Evolutionary conservation across 2,329 filamentous ascomycete species (phyloP), one percentile per base, ranked within the genome.

Genomic region (Aureobasidium musti): DNA sequence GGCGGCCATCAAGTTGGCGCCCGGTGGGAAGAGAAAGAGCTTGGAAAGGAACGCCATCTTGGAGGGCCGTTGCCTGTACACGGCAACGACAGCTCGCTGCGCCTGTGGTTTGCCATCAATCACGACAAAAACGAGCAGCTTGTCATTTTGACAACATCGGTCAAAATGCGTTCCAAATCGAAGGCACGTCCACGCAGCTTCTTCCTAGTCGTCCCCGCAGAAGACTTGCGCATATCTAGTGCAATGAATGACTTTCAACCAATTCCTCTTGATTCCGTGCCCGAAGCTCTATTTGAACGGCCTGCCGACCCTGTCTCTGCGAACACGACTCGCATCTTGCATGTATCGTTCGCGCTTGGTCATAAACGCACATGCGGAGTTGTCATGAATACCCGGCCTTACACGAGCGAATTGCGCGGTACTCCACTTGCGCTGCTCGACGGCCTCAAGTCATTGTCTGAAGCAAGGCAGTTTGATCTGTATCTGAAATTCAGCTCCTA

Each of bases 1-100:
- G 47, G 45, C 10, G 60, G 60, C 7, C 45, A 63, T 17, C 60
- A 53, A 19, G 60, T 63, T 11, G 60, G 60, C 45, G 60, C 60
- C 14, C 17, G n/a, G 17, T 63, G 60, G 60, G 7, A 41, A 4
- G 21, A 43, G 19, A 30, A 43, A 53, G 57, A 50, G 57, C 43
- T 35, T 37, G 30, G 17, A 39, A 45, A 1, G 1, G 13, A 17
- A 11, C 60, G 47, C 19, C 21, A 28, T n/a, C 47, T 63, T 17
- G 60, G 60, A 43, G 60, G 60, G 3, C 60, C 60, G 3, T 53
- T 47, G 26, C 47, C 45, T 30, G 23, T 41, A n/a, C 45, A 63
- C 35, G 35, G 23, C 60, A 53, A 63, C 17, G 60, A 63, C 17
- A 21, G 23, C 19, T 45, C 60, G 21, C 60, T 63, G 33, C 47